Evolutionary conservation across 371 early-diverging fungal species (phyloP), one percentile per base, ranked within the genome.

Genomic region (Circinella minor): DNA sequence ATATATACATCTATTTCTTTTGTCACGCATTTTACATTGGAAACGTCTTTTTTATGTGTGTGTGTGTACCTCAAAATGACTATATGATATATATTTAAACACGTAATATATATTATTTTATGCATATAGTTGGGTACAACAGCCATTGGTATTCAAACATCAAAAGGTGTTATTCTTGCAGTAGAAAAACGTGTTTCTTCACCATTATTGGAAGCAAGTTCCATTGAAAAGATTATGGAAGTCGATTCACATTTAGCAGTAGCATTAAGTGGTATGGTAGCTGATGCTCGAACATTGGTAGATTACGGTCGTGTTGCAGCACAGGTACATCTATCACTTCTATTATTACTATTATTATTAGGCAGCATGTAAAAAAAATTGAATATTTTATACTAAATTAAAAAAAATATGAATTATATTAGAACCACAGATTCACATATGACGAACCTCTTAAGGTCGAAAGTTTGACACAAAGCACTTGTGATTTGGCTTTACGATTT

Each of bases 111-210:
- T 27, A 0, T 27, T 27, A 27, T 27, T 27, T 27, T 27, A 27
- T 27, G 27, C 27, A 27, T 27, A 27, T 77, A 94, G 96, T 90
- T 98, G 34, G 99, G 99, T 38, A 95, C 98, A 14, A 99, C 98
- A 15, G 97, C 98, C 17, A 93, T 99, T 64, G 99, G 99, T 37
- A 96, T 99, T 78, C 94, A 96, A 83, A 97, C 99, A 11, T 77
- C 89, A 38, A 89, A 96, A 61, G 99, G 99, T 51, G 94, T 98
- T 39, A 87, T 98, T 54, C 88, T 99, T 34, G 99, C 96, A 10
- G 99, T 97, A 36, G 99, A 99, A 79, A 98, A 98, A 82, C 91
- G 99, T 64, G 91, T 97, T 34, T 97, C 98, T 43, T 96, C 97
- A 18, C 83, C 93, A 15, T 85, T 99, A 55, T 81, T 99, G 65